These are phyloP conservation scores for Evansstolkia leycettana DNA, from an alignment of 495 filamentous ascomycete genomes.

Conservation along the genomic window DNA sequence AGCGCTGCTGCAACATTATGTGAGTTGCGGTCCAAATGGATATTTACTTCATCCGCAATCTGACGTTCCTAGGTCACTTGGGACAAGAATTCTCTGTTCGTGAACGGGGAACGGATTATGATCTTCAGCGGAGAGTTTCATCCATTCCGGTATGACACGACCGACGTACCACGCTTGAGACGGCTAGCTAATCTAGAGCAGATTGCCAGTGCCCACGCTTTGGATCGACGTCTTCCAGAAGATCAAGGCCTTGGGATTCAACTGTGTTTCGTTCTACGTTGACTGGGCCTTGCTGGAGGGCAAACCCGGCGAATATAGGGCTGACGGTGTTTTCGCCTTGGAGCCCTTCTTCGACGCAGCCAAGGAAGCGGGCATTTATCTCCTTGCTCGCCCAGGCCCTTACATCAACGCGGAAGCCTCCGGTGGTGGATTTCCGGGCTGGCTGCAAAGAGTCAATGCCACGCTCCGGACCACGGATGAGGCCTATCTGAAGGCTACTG, in stretches of 20 bases:
- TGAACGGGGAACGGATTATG: slow-evolving; percentile 58
- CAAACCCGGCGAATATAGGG: slow-evolving; percentile 52
- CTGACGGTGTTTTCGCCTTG: slow-evolving; percentile 56
- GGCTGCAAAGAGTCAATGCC: slow-evolving; percentile 52
- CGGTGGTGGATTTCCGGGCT: slow-evolving; percentile 53
- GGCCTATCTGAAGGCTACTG: slow-evolving; percentile 52
- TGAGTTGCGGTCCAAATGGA: slow-evolving; percentile 12
- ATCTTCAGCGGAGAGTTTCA: slow-evolving; percentile 67
- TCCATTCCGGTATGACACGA: slow-evolving; percentile 40
- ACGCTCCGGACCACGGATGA: slow-evolving; percentile 45
- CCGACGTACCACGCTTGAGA: too few relatives aligned
- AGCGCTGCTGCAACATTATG: slow-evolving; percentile 26
- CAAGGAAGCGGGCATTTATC: slow-evolving; percentile 54
- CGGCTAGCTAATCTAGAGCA: too few relatives aligned
- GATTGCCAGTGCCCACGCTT: slow-evolving; percentile 59
- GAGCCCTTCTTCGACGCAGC: slow-evolving; percentile 65
- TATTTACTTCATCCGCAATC: neutral
- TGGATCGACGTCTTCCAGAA: slow-evolving; percentile 73
- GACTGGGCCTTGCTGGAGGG: slow-evolving; percentile 77
- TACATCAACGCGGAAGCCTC: slow-evolving; percentile 58
- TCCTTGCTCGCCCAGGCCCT: slow-evolving; percentile 60
- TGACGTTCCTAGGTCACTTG: slow-evolving; percentile 42
- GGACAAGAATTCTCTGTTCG: slow-evolving; percentile 62
- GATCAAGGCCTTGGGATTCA: slow-evolving; percentile 65
- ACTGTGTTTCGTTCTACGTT: slow-evolving; percentile 61